Evolutionary conservation across 176 grass and related monocot genomes (phyloP).

Genomic region (Guadua angustifolia): DNA sequence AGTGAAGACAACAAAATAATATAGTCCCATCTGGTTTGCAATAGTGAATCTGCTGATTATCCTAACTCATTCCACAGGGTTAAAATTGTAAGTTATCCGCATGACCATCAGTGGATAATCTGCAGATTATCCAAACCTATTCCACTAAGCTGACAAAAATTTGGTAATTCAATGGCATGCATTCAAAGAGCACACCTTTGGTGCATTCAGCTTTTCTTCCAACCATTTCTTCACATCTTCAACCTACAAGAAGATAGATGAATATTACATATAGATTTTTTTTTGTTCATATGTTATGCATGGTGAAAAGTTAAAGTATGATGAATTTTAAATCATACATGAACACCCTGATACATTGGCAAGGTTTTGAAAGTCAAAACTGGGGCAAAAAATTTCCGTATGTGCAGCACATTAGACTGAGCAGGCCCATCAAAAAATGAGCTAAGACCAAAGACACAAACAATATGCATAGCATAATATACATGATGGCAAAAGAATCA

Average conservation of each 20-base stretch:
- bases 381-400: neutral
- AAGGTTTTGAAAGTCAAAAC: neutral
- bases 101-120: neutral
- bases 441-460: slow-evolving; percentile 25
- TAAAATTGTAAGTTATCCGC: neutral
- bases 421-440: slow-evolving; percentile 8
- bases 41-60: slow-evolving; percentile 16
- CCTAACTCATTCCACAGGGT: neutral
- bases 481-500: slow-evolving; percentile 5
- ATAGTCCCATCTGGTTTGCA: neutral
- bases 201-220: slow-evolving; percentile 70
- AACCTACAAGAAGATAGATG: slow-evolving; percentile 57
- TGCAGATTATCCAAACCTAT: slow-evolving; percentile 34
- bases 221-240: slow-evolving; percentile 95
- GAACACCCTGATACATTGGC: too few relatives aligned
- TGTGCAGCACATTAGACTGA: neutral
- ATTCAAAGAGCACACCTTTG: slow-evolving; percentile 64
- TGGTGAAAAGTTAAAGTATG: neutral
- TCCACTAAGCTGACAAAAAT: slow-evolving; percentile 24
- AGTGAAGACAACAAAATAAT: slow-evolving; percentile 4
- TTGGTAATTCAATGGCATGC: neutral
- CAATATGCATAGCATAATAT: slow-evolving; percentile 4
- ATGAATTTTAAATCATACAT: too few relatives aligned
- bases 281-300: neutral
- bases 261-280: slow-evolving; percentile 10